Evolutionary conservation across 257 asterid genomes (phyloP), one percentile per base, ranked within the genome.

Genomic region (Scutellaria minor): DNA sequence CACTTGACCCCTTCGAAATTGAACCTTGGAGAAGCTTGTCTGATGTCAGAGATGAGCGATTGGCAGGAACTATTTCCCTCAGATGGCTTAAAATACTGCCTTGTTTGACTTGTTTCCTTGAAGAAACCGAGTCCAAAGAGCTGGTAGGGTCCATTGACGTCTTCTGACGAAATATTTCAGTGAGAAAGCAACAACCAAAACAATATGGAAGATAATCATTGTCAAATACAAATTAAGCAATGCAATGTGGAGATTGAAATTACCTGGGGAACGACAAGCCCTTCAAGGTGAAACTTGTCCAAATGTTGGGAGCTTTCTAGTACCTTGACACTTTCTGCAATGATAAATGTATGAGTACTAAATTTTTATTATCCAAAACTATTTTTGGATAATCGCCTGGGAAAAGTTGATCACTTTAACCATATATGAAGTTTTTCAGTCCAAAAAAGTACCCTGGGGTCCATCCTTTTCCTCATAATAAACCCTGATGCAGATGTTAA

Each of bases 41-140:
- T 54, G 85, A 66, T 44, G 79, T 72, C 79, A 88, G 78, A 76
- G 85, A 80, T 53, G 95, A 89, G 65, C 94, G 89, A 76, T 94
- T 94, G 64, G 99, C 99, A 71, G 99, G 97, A 84, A 87, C 84
- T 66, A 90, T 75, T 65, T 86, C 92, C 41, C 76, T 68, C 76
- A 80, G 71, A 52, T 51, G 48, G 78, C 61, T 75, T 69, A 73
- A 79, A 74, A 71, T 61, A 47, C 70, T 64, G 51, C 70, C 55
- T 68, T 55, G 84, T 71, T 85, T 88, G 60, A 67, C 84, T 76
- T 60, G 81, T 74, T 74, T 66, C 50, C 70, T 77, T 62, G 87
- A 72, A 66, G 87, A 80, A 64, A 67, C 57, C 10, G 78, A 67
- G 54, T 63, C 83, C 75, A 31, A 60, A 48, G 86, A 80, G 81